Evolutionary conservation across 106 monocot genomes (phyloP).

Genomic region (Phalaenopsis equestris): DNA sequence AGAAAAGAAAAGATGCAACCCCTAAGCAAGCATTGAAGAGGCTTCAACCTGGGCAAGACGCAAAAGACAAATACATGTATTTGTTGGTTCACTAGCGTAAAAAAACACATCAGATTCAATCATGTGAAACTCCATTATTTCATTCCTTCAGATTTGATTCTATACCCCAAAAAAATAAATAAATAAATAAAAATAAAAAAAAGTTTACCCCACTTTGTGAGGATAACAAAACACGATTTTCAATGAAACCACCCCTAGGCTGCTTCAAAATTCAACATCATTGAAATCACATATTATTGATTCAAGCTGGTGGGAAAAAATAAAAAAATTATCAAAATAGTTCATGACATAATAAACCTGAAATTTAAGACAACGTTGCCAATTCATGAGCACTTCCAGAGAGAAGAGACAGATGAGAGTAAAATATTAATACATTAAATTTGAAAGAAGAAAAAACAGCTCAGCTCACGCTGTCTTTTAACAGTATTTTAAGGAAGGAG

Average conservation of each 20-base stretch:
- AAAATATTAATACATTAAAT: slow-evolving; percentile 11
- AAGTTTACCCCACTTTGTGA: not conserved
- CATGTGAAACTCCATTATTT: not conserved
- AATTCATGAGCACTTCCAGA: slow-evolving; percentile 11
- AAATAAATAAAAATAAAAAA: too few species aligned
- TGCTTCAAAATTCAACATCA: not conserved
- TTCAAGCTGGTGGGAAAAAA: not conserved
- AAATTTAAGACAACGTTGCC: slow-evolving; percentile 15
- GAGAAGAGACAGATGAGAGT: slow-evolving; percentile 12
- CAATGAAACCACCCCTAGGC: not conserved
- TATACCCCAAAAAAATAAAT: not conserved
- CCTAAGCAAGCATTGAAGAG: not conserved
- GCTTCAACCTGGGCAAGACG: not conserved
- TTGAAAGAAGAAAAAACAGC: not conserved
- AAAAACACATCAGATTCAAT: not conserved
- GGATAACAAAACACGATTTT: not conserved
- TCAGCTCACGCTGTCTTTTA: not conserved
- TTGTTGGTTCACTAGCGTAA: not conserved
- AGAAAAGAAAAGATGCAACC: not conserved
- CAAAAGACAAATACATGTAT: not conserved
- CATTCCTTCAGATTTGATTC: not conserved
- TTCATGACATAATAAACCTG: slow-evolving; percentile 5
- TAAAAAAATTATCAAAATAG: not conserved
- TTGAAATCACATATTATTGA: not conserved
- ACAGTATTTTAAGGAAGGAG: not conserved